Percentiles rank a stretch among this genome's conserved stretches.
Evolutionary conservation across 306 rosid species (phyloP).

Genomic region (Rosa rugosa): DNA sequence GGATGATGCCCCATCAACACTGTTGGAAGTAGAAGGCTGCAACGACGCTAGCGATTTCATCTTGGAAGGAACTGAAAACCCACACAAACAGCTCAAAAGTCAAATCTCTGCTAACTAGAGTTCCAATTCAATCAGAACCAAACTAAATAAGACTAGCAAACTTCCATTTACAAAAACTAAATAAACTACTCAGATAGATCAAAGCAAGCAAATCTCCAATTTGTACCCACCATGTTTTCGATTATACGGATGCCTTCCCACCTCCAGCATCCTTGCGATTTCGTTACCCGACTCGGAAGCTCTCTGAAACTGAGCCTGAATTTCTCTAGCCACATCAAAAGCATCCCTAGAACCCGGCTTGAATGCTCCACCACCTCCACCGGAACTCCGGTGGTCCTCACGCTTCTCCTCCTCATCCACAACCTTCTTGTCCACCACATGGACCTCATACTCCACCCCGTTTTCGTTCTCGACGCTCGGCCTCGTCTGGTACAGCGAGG

Average conservation of each 20-base stretch:
- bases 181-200: not conserved
- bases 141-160: not conserved
- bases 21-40: conserved; percentile 67
- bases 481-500: conserved; percentile 42
- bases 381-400: conserved; percentile 28
- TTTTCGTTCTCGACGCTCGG: conserved; percentile 42
- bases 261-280: conserved; percentile 76
- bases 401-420: conserved; percentile 54
- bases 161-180: not conserved
- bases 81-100: conserved; percentile 19
- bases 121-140: conserved; percentile 9
- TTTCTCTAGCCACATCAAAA: conserved; percentile 68
- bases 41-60: conserved; percentile 60
- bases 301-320: conserved; percentile 68
- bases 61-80: conserved; percentile 66
- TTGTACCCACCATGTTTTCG: conserved; percentile 53
- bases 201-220: conserved; percentile 7
- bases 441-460: conserved; percentile 58
- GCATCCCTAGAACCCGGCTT: conserved; percentile 56
- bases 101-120: conserved; percentile 17
- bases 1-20: conserved; percentile 43
- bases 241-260: conserved; percentile 64
- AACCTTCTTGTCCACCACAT: conserved; percentile 68
- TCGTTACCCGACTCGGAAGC: conserved; percentile 79
- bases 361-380: conserved; percentile 47